A percentile compares a stretch with the other conserved stretches of the same genome.
phyloP scores from a whole-genome alignment of 1,139 yeast species.

The Groenewaldozyma auringiensis region DNA sequence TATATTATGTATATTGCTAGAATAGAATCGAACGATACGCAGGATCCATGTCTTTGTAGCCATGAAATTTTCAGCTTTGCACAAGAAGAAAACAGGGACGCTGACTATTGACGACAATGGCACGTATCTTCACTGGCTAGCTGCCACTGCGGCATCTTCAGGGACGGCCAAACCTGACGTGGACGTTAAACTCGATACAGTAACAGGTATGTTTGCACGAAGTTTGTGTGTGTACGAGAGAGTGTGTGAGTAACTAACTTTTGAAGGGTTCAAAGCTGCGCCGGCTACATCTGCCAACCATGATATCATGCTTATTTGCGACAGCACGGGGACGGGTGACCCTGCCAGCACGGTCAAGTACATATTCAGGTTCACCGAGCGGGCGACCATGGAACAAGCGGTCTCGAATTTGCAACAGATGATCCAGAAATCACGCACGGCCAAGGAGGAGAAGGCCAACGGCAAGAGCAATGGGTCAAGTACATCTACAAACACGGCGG shows the following conservation, averaged over 20 bases:
- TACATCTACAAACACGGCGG: conserved; percentile 24
- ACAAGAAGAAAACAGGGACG: conserved; percentile 24
- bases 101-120: conserved; percentile 18
- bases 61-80: conserved; percentile 19
- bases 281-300: conserved; percentile 63
- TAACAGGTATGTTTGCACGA: conserved; percentile 10
- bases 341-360: conserved; percentile 43
- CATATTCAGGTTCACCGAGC: conserved; percentile 55
- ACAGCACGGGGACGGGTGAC: conserved; percentile 33
- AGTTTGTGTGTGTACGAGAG: too few species aligned
- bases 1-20: too few species aligned
- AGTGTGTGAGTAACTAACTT: too few species aligned
- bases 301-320: conserved; percentile 47
- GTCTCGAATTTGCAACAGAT: conserved; percentile 64
- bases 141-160: conserved; percentile 15
- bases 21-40: too few species aligned
- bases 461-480: neutral
- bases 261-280: conserved; percentile 54
- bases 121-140: conserved; percentile 16
- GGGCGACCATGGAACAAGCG: conserved; percentile 69
- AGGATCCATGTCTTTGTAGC: too few species aligned
- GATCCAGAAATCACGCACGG: conserved; percentile 29
- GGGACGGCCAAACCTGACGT: conserved; percentile 1
- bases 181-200: conserved; percentile 13
- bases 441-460: neutral